Conservation (phyloP, 495 filamentous ascomycete genomes). For the Hypomontagnella submonticulosa region DNA sequence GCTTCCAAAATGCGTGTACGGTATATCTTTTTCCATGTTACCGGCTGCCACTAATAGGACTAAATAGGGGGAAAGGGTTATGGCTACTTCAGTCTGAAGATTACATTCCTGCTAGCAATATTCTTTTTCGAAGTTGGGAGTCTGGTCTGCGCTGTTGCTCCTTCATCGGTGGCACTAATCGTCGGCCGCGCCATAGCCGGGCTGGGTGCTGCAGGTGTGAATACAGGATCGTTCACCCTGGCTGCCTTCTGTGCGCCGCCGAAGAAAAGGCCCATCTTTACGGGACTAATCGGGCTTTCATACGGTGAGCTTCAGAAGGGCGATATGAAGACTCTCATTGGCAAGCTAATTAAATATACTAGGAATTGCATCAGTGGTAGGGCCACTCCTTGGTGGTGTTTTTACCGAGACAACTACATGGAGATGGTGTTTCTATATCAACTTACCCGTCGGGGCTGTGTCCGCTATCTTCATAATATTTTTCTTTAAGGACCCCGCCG, state of each 20-base stretch:
- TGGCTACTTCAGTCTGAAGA: constrained; percentile 17
- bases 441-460: constrained; percentile 56
- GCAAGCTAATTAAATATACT: too few relatives aligned
- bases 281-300: too few relatives aligned
- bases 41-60: too few relatives aligned
- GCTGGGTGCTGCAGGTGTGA: constrained; percentile 58
- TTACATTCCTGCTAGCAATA: background rate
- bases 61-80: constrained; percentile 54
- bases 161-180: constrained; percentile 63
- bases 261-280: constrained; percentile 53
- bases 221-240: constrained; percentile 53
- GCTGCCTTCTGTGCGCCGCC: constrained; percentile 56
- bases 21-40: too few relatives aligned
- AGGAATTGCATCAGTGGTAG: constrained; percentile 51
- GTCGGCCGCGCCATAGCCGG: constrained; percentile 67
- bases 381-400: constrained; percentile 60
- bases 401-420: constrained; percentile 61
- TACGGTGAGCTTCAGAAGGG: too few relatives aligned
- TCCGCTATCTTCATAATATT: constrained; percentile 57
- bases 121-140: background rate
- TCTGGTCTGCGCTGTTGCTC: constrained; percentile 63
- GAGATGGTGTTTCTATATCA: constrained; percentile 66
- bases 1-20: constrained; percentile 54
- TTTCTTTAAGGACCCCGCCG: constrained; percentile 47
- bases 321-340: too few relatives aligned